phyloP scores from a whole-genome alignment of 805 yeast species.

The Spathaspora arborariae region DNA sequence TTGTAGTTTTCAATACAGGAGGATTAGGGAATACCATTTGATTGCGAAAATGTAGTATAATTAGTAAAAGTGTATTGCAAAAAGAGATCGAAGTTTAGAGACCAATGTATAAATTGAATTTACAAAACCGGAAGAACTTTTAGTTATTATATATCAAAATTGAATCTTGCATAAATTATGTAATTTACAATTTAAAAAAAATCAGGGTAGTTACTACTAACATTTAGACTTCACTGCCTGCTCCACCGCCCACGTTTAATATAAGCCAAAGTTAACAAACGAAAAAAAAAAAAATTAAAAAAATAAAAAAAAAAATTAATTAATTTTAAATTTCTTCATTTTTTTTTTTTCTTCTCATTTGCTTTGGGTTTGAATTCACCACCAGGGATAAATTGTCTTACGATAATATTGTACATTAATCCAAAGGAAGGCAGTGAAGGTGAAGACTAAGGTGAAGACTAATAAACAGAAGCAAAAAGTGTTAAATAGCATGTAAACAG shows the following conservation, averaged over 20 bases:
- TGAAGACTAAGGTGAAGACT: no score
- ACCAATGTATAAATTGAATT: background rate
- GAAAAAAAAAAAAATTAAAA: no score
- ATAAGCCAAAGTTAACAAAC: background rate
- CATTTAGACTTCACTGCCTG: background rate
- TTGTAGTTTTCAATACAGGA: constrained; percentile 42
- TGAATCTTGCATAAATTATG: background rate
- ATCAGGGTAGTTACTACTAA: background rate
- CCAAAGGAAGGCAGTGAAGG: no score
- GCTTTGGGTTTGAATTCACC: no score
- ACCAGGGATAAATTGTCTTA: no score
- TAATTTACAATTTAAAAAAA: background rate
- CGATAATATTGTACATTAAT: no score
- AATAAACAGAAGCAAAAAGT: no score
- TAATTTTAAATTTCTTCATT: background rate
- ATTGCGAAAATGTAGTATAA: background rate
- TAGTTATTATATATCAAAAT: background rate
- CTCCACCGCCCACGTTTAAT: background rate
- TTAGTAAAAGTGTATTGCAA: background rate
- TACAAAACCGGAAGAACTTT: background rate
- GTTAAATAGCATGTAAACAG: no score
- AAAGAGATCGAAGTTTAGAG: background rate
- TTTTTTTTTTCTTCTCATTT: background rate
- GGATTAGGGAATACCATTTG: constrained; percentile 29
- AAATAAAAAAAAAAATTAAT: background rate